Percentiles rank a stretch among this genome's conserved stretches.
phyloP scores from a whole-genome alignment of 169 alveolate genomes.

The Plasmodium ovale region DNA sequence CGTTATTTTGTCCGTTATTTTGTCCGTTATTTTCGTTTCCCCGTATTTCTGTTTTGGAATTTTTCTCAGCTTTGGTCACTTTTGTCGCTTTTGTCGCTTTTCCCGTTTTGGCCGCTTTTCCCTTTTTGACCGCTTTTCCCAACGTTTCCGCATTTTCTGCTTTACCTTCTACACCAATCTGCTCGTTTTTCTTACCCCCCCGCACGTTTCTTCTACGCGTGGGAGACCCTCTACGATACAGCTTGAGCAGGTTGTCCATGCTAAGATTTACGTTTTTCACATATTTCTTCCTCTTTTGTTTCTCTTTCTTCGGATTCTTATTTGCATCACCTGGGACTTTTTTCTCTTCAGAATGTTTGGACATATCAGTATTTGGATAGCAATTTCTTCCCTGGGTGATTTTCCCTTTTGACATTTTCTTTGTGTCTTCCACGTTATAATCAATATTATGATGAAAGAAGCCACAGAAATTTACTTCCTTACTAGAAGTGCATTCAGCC shows the following conservation, averaged over 20 bases:
- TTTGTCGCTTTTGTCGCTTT: neutral
- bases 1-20: neutral
- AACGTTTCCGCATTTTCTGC: neutral
- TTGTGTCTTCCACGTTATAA: neutral
- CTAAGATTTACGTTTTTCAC: slow-evolving; percentile 24
- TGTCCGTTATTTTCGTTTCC: neutral
- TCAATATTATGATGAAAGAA: slow-evolving; percentile 19
- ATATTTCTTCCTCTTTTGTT: slow-evolving; percentile 1
- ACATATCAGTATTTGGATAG: neutral
- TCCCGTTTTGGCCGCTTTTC: neutral
- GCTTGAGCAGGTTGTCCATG: slow-evolving; percentile 17
- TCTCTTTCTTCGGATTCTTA: neutral
- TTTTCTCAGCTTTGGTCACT: neutral
- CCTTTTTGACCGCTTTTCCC: neutral
- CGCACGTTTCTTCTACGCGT: neutral
- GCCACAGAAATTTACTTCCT: slow-evolving; percentile 34
- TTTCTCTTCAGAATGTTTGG: neutral
- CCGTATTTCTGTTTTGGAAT: no score
- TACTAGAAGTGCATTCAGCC: neutral
- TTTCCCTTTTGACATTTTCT: neutral
- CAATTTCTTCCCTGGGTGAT: neutral
- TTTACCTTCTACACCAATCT: neutral
- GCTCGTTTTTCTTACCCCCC: neutral
- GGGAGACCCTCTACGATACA: neutral
- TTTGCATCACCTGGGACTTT: neutral